Percentiles rank a stretch among this genome's conserved stretches.
phyloP scores from a whole-genome alignment of 2,329 filamentous ascomycete species.

The Fusarium armeniacum region DNA sequence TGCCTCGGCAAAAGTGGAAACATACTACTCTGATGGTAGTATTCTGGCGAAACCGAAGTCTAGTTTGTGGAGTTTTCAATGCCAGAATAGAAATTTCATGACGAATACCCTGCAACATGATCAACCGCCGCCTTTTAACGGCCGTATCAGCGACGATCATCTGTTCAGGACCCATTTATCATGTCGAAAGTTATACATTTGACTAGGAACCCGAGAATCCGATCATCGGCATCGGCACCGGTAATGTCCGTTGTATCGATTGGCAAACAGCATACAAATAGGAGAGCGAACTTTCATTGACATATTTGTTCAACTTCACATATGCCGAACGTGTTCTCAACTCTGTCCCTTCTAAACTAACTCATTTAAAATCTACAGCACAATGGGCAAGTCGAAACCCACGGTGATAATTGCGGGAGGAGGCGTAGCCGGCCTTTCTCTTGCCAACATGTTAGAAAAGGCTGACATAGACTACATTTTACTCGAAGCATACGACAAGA shows the following conservation, averaged over 20 bases:
- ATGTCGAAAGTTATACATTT: neutral
- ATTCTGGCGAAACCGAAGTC: neutral
- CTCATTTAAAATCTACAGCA: rapidly evolving
- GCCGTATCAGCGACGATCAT: neutral
- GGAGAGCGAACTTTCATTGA: neutral
- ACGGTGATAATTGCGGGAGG: conserved; percentile 29
- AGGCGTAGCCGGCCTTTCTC: conserved; percentile 24
- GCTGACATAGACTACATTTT: conserved; percentile 61
- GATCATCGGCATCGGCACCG: neutral
- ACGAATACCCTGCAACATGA: neutral
- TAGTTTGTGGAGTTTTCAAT: neutral
- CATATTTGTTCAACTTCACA: neutral
- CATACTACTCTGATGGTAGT: neutral
- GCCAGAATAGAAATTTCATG: neutral
- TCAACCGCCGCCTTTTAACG: neutral
- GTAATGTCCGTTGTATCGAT: neutral
- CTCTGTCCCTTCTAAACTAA: no score
- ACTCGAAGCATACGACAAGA: conserved; percentile 59
- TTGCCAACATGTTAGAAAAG: conserved; percentile 31
- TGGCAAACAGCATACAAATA: neutral
- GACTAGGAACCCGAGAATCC: neutral
- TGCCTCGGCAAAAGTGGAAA: neutral
- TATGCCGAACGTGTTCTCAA: rapidly evolving
- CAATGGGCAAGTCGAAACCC: neutral
- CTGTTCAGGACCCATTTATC: neutral